Conservation (phyloP, 805 yeast genomes). For the Naumovozyma dairenensis region DNA sequence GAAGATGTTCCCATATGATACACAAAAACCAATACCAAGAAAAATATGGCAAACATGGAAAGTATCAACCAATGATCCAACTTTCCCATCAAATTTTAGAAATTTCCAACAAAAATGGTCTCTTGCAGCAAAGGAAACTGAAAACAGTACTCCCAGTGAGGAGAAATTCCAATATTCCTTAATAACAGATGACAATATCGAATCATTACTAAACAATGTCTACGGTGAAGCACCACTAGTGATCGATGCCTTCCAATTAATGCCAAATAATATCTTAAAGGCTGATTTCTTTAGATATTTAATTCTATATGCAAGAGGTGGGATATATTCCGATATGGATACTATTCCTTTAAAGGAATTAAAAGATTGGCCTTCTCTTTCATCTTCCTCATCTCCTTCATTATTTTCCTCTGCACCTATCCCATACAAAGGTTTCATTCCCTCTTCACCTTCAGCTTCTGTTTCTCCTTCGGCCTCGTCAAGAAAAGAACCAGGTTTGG, state of each 20-base stretch:
- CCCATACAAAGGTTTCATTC: not conserved
- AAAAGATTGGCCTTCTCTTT: conserved; percentile 59
- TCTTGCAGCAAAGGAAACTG: conserved; percentile 4
- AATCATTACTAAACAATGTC: conserved; percentile 43
- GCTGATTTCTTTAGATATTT: conserved; percentile 93
- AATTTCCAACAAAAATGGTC: conserved; percentile 53
- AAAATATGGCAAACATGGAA: conserved; percentile 96
- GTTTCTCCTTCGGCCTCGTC: too few species aligned
- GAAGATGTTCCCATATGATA: conserved; percentile 67
- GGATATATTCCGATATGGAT: conserved; percentile 87
- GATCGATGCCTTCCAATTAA: conserved; percentile 54
- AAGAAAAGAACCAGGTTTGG: conserved; percentile 49
- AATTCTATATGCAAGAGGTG: conserved; percentile 82
- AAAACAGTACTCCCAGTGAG: too few species aligned
- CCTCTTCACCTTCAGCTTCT: not conserved
- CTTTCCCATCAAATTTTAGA: conserved; percentile 46
- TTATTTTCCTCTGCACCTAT: not conserved
- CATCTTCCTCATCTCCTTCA: not conserved
- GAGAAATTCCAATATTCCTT: conserved; percentile 51
- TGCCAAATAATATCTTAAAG: conserved; percentile 76
- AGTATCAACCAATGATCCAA: conserved; percentile 43
- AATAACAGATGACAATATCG: conserved; percentile 59
- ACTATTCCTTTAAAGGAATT: conserved; percentile 68
- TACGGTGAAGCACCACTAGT: conserved; percentile 71
- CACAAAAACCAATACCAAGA: conserved; percentile 55